Base-by-base conservation (phyloP, 169 alveolate species). In the Eimeria acervulina region DNA sequence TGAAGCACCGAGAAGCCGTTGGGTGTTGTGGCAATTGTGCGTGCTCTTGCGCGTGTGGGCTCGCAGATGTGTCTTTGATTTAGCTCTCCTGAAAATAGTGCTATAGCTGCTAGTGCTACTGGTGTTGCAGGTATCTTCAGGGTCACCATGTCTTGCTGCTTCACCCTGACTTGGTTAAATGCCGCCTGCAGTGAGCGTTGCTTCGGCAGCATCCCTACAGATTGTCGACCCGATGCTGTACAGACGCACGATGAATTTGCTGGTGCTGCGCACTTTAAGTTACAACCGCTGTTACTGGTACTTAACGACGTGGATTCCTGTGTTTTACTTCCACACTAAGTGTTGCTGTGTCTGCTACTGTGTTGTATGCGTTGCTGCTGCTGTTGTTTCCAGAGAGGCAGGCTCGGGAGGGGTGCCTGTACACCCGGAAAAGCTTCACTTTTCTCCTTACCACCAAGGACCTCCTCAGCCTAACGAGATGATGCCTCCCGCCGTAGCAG, bases 81-180 rank as follows among this genome's bases (percentile, higher is more conserved):
- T 66, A 31, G 42, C 42, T 33, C 36, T n/a, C 21, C 36, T 63
- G 21, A 36, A n/a, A 66, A 28, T n/a, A 15, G 52, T 78, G 66
- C 66, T 42, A 42, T 40, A 28, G 4, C 17, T 55, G 59, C 81
- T 78, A 44, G 76, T 93, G 42, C 95, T 96, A 38, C 93, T 51
- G 72, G 88, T 70, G 95, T 83, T 94, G 87, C 91, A 96, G 95
- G 52, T 94, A 94, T 61, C 81, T 80, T 44, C 88, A 47, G 74
- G 97, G 97, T 26, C 96, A 83, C 95, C 98, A 42, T 93, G 95
- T 38, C 90, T 88, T 74, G 89, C 87, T 78, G 63, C 93, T 52
- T 96, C 97, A 95, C 38, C 96, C 87, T 95, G 96, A 83, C 55
- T 85, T 92, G 47, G 61, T 92, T 13, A 80, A 78, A 42, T 40